These are phyloP conservation scores for Irpex lacteus DNA, from an alignment of 1,284 basidiomycete species.

Conservation along the genomic window DNA sequence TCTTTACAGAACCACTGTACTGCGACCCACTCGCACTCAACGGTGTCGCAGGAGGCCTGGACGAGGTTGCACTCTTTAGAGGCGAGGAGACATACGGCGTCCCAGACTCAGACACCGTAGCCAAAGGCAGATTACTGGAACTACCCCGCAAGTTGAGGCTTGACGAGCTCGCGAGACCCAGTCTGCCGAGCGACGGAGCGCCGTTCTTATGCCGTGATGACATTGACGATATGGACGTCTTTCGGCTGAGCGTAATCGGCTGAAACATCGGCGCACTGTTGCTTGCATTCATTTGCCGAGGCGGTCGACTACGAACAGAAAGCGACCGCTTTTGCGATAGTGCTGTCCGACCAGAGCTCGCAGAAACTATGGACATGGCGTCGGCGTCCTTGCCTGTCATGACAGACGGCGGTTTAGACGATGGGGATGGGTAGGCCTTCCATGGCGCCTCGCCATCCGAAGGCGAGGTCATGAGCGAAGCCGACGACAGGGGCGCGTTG, in stretches of 20 bases:
- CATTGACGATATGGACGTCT: slow-evolving; percentile 12
- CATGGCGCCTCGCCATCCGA: slow-evolving; percentile 9
- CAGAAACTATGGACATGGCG: slow-evolving; percentile 47
- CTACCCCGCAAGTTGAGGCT: slow-evolving; percentile 45
- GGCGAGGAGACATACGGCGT: slow-evolving; percentile 10
- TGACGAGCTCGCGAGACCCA: slow-evolving; percentile 40
- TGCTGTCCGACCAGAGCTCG: slow-evolving; percentile 44
- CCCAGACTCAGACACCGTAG: slow-evolving; percentile 48
- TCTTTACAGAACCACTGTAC: slow-evolving; percentile 5
- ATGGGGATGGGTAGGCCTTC: slow-evolving; percentile 14
- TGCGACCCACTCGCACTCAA: slow-evolving; percentile 4
- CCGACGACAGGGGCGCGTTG: slow-evolving; percentile 15
- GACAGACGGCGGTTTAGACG: slow-evolving; percentile 8
- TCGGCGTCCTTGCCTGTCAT: slow-evolving; percentile 36
- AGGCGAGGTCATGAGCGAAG: slow-evolving; percentile 13
- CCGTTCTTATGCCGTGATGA: slow-evolving; percentile 17
- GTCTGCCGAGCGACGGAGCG: slow-evolving; percentile 18
- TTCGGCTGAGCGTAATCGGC: slow-evolving; percentile 21
- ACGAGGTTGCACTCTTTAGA: slow-evolving; percentile 11
- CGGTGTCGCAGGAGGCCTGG: background rate
- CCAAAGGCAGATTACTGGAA: slow-evolving; percentile 45
- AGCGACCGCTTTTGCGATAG: slow-evolving; percentile 36
- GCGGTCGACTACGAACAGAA: slow-evolving; percentile 32
- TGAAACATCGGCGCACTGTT: slow-evolving; percentile 20
- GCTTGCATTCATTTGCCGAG: slow-evolving; percentile 32